Conservation (phyloP, 202 grass and related monocot genomes). For the Sporobolus alterniflorus region DNA sequence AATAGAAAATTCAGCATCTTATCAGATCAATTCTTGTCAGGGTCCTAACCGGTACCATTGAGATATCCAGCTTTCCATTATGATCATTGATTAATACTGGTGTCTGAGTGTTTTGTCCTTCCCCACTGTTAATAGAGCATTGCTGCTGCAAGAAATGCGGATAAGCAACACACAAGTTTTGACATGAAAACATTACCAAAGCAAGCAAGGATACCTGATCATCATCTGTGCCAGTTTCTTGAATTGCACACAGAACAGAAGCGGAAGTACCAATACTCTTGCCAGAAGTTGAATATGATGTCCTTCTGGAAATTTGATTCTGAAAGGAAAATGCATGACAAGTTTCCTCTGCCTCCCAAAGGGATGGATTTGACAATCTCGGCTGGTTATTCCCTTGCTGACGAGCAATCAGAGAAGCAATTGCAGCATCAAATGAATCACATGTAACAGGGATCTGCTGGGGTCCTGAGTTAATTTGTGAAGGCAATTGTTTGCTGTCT, state of each 20-base stretch:
- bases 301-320: slow-evolving; percentile 38
- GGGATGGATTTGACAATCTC: slow-evolving; percentile 49
- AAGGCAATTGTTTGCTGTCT: slow-evolving; percentile 57
- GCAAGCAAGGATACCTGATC: slow-evolving; percentile 42
- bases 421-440: slow-evolving; percentile 97
- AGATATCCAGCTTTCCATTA: slow-evolving; percentile 35
- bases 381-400: slow-evolving; percentile 62
- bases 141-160: slow-evolving; percentile 33
- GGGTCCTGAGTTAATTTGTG: slow-evolving; percentile 55
- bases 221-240: slow-evolving; percentile 36
- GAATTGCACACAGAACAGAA: slow-evolving; percentile 31
- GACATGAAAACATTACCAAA: background rate
- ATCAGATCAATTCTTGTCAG: slow-evolving; percentile 21
- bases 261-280: slow-evolving; percentile 24
- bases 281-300: slow-evolving; percentile 26
- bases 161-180: slow-evolving; percentile 18
- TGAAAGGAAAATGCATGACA: slow-evolving; percentile 78
- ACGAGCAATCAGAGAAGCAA: slow-evolving; percentile 67
- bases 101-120: background rate
- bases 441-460: slow-evolving; percentile 65
- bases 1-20: slow-evolving; percentile 3
- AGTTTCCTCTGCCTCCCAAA: slow-evolving; percentile 95
- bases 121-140: slow-evolving; percentile 11
- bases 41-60: slow-evolving; percentile 13
- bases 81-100: background rate